These are phyloP conservation scores for Candida sp. DNA, from an alignment of 1,139 yeast species.

Conservation along the genomic window DNA sequence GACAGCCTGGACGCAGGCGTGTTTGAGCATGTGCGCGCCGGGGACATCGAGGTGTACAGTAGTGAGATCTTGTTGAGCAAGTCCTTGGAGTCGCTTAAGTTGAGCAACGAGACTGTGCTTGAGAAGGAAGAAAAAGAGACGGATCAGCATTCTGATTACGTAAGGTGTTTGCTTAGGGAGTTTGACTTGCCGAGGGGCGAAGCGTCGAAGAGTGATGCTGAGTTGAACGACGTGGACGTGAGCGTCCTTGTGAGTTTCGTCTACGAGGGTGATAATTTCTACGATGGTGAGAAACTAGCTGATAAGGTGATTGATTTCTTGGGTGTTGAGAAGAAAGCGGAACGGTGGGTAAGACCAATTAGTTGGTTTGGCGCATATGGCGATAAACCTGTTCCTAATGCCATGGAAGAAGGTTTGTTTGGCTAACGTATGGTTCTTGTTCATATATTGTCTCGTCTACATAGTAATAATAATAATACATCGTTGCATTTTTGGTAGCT, in stretches of 20 bases:
- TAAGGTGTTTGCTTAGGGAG: constrained; percentile 15
- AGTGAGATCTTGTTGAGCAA: constrained; percentile 36
- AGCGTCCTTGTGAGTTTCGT: constrained; percentile 54
- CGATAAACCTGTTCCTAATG: constrained; percentile 61
- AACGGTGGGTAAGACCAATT: constrained; percentile 56
- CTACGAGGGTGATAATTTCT: constrained; percentile 89
- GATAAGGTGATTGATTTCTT: constrained; percentile 33
- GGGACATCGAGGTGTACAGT: constrained; percentile 34
- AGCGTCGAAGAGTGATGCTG: background rate
- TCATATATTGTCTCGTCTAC: background rate
- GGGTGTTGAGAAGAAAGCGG: constrained; percentile 20
- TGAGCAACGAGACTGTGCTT: constrained; percentile 12
- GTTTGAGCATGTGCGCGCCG: constrained; percentile 26
- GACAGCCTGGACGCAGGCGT: constrained; percentile 78
- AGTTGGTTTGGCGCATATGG: constrained; percentile 94
- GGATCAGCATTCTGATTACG: constrained; percentile 21
- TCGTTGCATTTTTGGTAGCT: background rate
- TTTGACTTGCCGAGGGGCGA: constrained; percentile 12
- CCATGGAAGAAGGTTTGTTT: constrained; percentile 79
- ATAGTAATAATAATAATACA: background rate
- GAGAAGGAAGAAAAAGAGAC: background rate
- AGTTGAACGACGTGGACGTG: constrained; percentile 14
- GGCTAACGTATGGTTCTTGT: constrained; percentile 38
- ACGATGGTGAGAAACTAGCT: constrained; percentile 70
- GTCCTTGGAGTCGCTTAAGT: constrained; percentile 34